Base-by-base conservation (phyloP, 108 stramenopile species). In the Cyclostephanos invisitatus region DNA sequence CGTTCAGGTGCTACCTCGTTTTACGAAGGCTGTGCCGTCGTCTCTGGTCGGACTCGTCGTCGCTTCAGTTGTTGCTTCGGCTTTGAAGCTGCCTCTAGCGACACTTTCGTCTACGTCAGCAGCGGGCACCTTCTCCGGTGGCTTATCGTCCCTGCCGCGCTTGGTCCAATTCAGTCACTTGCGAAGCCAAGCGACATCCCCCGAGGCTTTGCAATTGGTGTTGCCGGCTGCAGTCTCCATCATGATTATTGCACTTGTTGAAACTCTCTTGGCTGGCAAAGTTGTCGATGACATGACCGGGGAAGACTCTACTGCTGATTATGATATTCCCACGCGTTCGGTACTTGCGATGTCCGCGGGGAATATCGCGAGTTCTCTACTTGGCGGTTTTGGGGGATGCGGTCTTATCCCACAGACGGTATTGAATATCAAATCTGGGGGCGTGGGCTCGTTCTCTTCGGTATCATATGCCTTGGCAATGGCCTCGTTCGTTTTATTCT, bases 311-410 rank as follows among this genome's bases (percentile, higher is more conserved):
- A 27, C 36, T 8, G 10, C 50, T 21, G 28, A 50, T 5, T 46
- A 60, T 14, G 76, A 83, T 64, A 76, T 72, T 11, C 77, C 81
- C 0, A 73, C 71, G 25, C 32, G 81, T 0, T 62, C 62, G 10
- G 75, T 75, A 15, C 15, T 83, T 22, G 81, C 77, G 12, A 60
- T 83, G 51, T 58, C 65, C 21, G 10, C 49, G 27, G 81, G 81
- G 2, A 83, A 83, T 49, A 42, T 66, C 22, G 7, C 64, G 0
- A 78, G 77, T 54, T 42, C 77, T 22, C 49, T 78, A 15, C 28
- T 75, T 21, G 81, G 81, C 12, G 81, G 81, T 12, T 83, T 83
- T 36, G 81, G 81, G 22, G 81, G 81, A 7, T 83, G 81, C 38
- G 81, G 81, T 9, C 35, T 83, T 8, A 78, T 83, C 25, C 81